Conservation (phyloP, 2,329 filamentous ascomycete genomes). For the Monilinia laxa region DNA sequence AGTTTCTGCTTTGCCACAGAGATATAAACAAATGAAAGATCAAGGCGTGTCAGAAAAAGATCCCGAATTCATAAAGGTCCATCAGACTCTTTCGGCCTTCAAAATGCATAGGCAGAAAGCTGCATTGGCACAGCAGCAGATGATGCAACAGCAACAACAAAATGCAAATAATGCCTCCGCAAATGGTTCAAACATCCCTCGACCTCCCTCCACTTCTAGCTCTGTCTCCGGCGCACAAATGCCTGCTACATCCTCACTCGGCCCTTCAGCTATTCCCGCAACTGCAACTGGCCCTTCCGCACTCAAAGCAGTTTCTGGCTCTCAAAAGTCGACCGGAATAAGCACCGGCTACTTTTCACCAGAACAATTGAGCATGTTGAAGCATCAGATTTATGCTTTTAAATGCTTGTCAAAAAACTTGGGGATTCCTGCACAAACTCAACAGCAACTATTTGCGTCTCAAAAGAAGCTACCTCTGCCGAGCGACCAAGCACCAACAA, state of each 20-base stretch:
- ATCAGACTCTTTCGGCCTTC: slow-evolving; percentile 71
- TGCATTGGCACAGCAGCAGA: slow-evolving; percentile 42
- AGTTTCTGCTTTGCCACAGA: slow-evolving; percentile 52
- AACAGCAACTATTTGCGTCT: slow-evolving; percentile 78
- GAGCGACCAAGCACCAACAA: slow-evolving; percentile 29
- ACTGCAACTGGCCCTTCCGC: slow-evolving; percentile 29
- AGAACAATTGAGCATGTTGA: slow-evolving; percentile 75
- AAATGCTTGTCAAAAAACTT: slow-evolving; percentile 86
- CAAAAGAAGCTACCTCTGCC: slow-evolving; percentile 53
- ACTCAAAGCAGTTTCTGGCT: slow-evolving; percentile 32
- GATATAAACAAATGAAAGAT: slow-evolving; percentile 85
- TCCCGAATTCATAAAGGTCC: slow-evolving; percentile 82
- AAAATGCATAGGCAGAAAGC: slow-evolving; percentile 55
- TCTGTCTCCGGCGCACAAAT: slow-evolving; percentile 30
- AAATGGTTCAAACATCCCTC: slow-evolving; percentile 57
- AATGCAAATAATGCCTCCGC: slow-evolving; percentile 54
- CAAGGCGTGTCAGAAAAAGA: slow-evolving; percentile 77
- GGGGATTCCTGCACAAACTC: slow-evolving; percentile 73
- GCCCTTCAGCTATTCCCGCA: slow-evolving; percentile 38
- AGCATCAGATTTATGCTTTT: slow-evolving; percentile 88
- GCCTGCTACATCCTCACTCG: slow-evolving; percentile 33
- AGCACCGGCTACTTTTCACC: slow-evolving; percentile 65
- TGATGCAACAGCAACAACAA: slow-evolving; percentile 49
- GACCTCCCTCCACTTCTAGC: slow-evolving; percentile 42
- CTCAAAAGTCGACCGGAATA: slow-evolving; percentile 33